Base-by-base conservation (phyloP, 768 basidiomycete species). In the Calocera cornea region DNA sequence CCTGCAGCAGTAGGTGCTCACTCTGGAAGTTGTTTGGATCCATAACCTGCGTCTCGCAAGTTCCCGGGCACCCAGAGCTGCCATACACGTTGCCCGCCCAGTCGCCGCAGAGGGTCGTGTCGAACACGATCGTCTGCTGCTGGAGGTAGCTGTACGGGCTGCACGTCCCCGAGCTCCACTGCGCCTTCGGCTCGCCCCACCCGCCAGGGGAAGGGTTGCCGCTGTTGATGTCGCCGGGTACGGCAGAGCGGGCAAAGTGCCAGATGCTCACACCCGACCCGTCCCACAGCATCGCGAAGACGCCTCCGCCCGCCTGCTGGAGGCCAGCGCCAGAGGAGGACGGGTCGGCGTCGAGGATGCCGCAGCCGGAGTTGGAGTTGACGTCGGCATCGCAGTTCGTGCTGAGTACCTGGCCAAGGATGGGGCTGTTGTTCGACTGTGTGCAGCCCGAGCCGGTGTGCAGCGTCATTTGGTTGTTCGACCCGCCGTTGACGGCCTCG, bases 1-100 rank as follows among this genome's bases (percentile, higher is more conserved):
- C 44, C 44, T 5, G 31, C 2, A 33, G 10, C 22, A 60, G 54
- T 16, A 19, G 31, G 31, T 33, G 22, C 54, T 27, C 71, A 82
- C 82, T 68, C 19, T 67, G 70, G 74, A 84, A 88, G 76, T 86
- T 88, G 24, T 72, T 77, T 16, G 85, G 82, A 72, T 88, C 78
- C 19, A 81, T 78, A 44, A 87, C 83, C 7, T 70, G 72, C 47
- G 66, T 72, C 14, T 70, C 71, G 73, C 79, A 79, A 7, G 77
- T 76, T 3, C 74, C 74, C 5, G 75, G 75, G 72, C 77, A 78
- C 8, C 75, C 73, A 27, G 69, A 69, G 63, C 44, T 29, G 24
- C 41, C 44, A 75, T 75, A 78, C 24, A 73, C 72, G 24, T 71
- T 65, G 64, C 78, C 78, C 14, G 76, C 79, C 80, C 80, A 82